A percentile compares a stretch with the other conserved stretches of the same genome.
These are phyloP conservation scores for Erucastrum elatum DNA, from an alignment of 345 rosid genomes.

Conservation along the genomic window DNA sequence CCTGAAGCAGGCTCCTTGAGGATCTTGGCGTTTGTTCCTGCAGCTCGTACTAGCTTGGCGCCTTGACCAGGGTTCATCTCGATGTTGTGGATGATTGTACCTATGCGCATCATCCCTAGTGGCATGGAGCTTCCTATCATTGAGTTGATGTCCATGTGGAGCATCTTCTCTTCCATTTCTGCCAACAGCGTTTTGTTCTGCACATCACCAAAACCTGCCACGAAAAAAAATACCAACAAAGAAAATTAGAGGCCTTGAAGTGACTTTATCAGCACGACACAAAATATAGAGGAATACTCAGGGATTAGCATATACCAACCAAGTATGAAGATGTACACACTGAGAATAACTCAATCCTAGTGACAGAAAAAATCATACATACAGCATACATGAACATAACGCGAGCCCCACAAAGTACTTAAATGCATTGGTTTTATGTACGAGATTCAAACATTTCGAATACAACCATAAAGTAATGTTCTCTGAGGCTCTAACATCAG, in stretches of 20 bases:
- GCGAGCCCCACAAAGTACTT: background rate
- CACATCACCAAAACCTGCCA: slow-evolving; percentile 37
- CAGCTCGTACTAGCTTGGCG: no score
- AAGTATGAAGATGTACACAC: background rate
- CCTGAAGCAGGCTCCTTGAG: no score
- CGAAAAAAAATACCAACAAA: background rate
- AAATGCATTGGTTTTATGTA: background rate
- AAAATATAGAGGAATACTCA: no score
- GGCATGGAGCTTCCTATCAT: slow-evolving; percentile 94
- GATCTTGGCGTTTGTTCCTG: no score
- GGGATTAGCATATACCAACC: background rate
- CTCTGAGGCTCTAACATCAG: background rate
- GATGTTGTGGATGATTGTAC: slow-evolving; percentile 86
- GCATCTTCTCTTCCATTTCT: slow-evolving; percentile 60
- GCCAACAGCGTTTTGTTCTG: slow-evolving; percentile 48
- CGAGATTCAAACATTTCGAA: background rate
- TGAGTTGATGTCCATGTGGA: slow-evolving; percentile 72
- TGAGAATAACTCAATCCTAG: background rate
- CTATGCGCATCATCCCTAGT: slow-evolving; percentile 76
- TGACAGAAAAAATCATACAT: background rate
- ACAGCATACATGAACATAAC: background rate
- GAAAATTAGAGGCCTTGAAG: background rate
- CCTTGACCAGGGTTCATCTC: slow-evolving; percentile 87
- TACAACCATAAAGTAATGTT: background rate
- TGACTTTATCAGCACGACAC: background rate